Base-by-base conservation (phyloP, 1,139 yeast species). In the Debaryomyces robertsiae region DNA sequence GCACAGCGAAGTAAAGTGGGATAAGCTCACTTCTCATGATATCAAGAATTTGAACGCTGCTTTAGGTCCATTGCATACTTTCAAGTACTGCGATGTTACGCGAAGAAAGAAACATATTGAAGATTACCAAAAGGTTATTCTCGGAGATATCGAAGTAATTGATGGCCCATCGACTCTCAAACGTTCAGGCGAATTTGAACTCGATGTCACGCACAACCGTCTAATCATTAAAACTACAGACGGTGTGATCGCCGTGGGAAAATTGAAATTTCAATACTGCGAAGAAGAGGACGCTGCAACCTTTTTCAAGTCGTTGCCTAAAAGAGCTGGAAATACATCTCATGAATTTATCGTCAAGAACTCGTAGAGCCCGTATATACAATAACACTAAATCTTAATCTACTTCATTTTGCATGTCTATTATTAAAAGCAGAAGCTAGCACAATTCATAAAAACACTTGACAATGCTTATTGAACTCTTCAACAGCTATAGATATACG, bases 401-500 rank as follows among this genome's bases (percentile, higher is more conserved):
- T n/a, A n/a, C n/a, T n/a, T n/a, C n/a, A n/a, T n/a, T n/a, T n/a
- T n/a, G n/a, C n/a, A n/a, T n/a, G n/a, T n/a, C n/a, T n/a, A n/a
- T n/a, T n/a, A n/a, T n/a, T n/a, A n/a, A n/a, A n/a, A n/a, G n/a
- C n/a, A n/a, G n/a, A n/a, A n/a, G n/a, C n/a, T n/a, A n/a, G n/a
- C n/a, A 14, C 4, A 24, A 19, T 6, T 45, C 46, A 66, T 45
- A 73, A 47, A 41, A 60, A 54, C 9, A 74, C 74, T 50, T 71
- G 78, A 47, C 79, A 75, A 41, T 71, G 76, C 65, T 82, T 81
- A 59, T 90, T 90, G 63, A 75, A 89, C 52, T 84, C 89, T 27
- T 74, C 76, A 10, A 89, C 98, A 1, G 97, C 97, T 45, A 84
- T 65, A 4, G 84, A 85, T 52, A 93, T 87, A 54, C 79, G 80